Base-by-base conservation (phyloP, 257 asterid species). In the Solanum microdontum region DNA sequence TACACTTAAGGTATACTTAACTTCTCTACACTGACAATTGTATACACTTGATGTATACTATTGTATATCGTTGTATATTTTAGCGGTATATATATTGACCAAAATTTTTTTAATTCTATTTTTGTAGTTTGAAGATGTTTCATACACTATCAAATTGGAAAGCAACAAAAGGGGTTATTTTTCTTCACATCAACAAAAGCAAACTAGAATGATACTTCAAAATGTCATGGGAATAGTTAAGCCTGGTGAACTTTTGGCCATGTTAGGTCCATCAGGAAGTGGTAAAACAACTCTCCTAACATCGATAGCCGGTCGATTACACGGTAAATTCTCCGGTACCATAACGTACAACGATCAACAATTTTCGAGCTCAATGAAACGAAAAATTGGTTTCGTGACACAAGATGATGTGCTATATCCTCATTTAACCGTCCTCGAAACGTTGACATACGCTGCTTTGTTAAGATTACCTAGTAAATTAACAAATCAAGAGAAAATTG, bases 251-350 rank as follows among this genome's bases (percentile, higher is more conserved):
- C 87, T 96, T 8, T 87, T 94, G 40, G 99, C 96, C 66, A 94
- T 96, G 98, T 91, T 96, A 10, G 98, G 99, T n/a, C 99, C 99
- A 8, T 96, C 99, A 0, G 99, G 99, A 23, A 94, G 99, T 89
- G 99, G 99, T 1, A 96, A 96, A 90, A 95, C 99, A 3, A 96
- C 98, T 23, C 94, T 96, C 4, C 51, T 96, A 21, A 95, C 98
- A 0, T 95, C 98, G 6, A 94, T 96, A 5, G 93, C 94, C 6
- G 98, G 98, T 5, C 45, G 97, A 75, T 83, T 95, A n/a, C 91
- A 93, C 0, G 96, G 97, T 6, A 92, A 93, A 87, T 23, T 93
- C 89, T 90, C 96, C 14, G 98, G 98, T 83, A 82, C 88, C 48
- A 92, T 96, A 23, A 89, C 88, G 3, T 95, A 94, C 95, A 95